These are phyloP conservation scores for Clitopilus passeckerianus DNA, from an alignment of 768 basidiomycete genomes.

Conservation along the genomic window DNA sequence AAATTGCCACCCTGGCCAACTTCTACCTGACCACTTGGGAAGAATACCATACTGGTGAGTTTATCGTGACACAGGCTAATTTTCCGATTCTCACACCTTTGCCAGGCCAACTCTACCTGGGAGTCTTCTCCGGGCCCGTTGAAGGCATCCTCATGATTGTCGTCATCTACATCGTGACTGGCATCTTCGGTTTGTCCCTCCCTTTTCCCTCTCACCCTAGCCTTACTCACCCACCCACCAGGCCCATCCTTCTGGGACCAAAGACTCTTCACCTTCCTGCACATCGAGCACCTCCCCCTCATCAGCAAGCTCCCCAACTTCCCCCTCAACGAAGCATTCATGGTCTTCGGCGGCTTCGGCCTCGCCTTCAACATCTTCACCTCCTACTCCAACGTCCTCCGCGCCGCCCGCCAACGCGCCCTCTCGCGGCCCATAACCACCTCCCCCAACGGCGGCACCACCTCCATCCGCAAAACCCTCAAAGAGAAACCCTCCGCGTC, in stretches of 20 bases:
- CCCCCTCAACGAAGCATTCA: slow-evolving; percentile 81
- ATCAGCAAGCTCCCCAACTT: slow-evolving; percentile 58
- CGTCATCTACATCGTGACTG: slow-evolving; percentile 71
- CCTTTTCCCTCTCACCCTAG: background rate
- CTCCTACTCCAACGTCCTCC: slow-evolving; percentile 80
- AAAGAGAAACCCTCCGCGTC: slow-evolving; percentile 7
- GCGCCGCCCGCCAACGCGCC: slow-evolving; percentile 24
- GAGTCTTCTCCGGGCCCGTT: slow-evolving; percentile 91
- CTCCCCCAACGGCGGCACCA: background rate
- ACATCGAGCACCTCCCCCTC: slow-evolving; percentile 44
- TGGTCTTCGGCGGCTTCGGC: slow-evolving; percentile 69
- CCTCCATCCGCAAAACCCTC: slow-evolving; percentile 6
- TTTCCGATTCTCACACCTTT: background rate
- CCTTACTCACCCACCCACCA: slow-evolving; percentile 19
- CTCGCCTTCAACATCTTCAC: slow-evolving; percentile 77
- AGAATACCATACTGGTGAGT: slow-evolving; percentile 80
- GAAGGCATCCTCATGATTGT: slow-evolving; percentile 92
- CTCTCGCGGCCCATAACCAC: background rate
- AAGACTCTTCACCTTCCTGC: slow-evolving; percentile 53
- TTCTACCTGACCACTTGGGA: slow-evolving; percentile 84
- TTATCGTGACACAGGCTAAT: background rate
- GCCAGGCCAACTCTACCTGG: slow-evolving; percentile 82
- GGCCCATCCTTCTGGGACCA: slow-evolving; percentile 83
- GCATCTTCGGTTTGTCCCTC: slow-evolving; percentile 54
- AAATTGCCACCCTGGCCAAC: slow-evolving; percentile 69